Conservation (phyloP, 2,329 filamentous ascomycete genomes). For the Zalaria sp. region DNA sequence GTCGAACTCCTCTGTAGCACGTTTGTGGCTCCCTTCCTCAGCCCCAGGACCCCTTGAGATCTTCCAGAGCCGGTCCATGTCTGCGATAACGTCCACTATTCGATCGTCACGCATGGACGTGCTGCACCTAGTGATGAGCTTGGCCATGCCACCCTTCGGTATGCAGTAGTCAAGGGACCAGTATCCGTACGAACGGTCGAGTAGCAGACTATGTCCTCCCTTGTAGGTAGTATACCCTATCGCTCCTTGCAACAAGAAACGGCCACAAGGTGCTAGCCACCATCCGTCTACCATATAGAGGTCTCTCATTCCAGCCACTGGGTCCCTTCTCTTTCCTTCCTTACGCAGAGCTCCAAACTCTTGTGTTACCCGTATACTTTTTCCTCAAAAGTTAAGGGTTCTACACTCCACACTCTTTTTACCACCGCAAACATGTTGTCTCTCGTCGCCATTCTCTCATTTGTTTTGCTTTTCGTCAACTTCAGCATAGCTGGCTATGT, state of each 20-base stretch:
- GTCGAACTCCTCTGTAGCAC: too few species aligned
- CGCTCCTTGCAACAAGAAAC: conserved; percentile 6
- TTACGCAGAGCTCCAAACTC: neutral
- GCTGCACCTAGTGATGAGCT: neutral
- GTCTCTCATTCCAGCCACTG: neutral
- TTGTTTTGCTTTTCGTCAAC: conserved; percentile 28
- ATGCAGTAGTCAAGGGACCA: conserved; percentile 2
- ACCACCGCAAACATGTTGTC: conserved; percentile 5
- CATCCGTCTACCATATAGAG: neutral
- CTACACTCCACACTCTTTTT: conserved; percentile 2
- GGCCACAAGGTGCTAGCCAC: neutral
- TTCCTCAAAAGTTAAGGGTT: neutral
- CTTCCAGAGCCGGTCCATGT: neutral
- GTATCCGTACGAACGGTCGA: neutral
- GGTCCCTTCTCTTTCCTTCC: neutral
- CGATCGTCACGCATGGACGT: neutral
- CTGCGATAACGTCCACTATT: neutral
- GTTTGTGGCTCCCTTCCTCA: neutral
- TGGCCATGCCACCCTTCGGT: neutral
- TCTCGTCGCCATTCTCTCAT: conserved; percentile 5
- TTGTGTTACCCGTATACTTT: neutral
- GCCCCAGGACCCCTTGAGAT: neutral
- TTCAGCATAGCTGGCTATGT: conserved; percentile 11
- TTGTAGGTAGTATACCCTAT: neutral
- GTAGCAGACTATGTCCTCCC: neutral